A percentile compares a stretch with the other conserved stretches of the same genome.
These are phyloP conservation scores for Sporormia fimetaria DNA, from an alignment of 495 filamentous ascomycete species.

Conservation along the genomic window DNA sequence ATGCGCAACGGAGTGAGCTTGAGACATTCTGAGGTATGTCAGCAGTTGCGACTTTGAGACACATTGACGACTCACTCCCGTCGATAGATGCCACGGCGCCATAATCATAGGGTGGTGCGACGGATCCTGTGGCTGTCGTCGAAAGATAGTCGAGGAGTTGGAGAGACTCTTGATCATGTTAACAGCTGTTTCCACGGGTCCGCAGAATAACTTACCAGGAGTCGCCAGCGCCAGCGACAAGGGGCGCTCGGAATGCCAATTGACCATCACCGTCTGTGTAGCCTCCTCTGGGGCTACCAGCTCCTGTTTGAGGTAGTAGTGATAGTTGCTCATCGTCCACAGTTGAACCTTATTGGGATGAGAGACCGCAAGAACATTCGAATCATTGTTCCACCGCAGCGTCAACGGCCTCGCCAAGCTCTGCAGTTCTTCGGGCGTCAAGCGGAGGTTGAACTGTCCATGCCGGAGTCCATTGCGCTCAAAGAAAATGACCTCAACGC, in stretches of 20 bases:
- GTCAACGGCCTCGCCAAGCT: slow-evolving; percentile 46
- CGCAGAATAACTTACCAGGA: slow-evolving; percentile 1
- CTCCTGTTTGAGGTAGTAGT: slow-evolving; percentile 98
- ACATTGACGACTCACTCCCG: slow-evolving; percentile 45
- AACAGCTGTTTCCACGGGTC: background rate
- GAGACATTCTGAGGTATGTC: slow-evolving; percentile 40
- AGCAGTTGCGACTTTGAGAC: slow-evolving; percentile 5
- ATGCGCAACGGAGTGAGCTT: slow-evolving; percentile 77
- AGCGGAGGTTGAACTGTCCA: slow-evolving; percentile 72
- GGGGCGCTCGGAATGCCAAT: slow-evolving; percentile 79
- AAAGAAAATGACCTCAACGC: slow-evolving; percentile 84
- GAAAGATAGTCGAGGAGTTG: slow-evolving; percentile 58
- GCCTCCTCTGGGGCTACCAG: slow-evolving; percentile 20
- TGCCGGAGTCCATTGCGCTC: slow-evolving; percentile 92
- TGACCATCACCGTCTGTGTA: slow-evolving; percentile 1
- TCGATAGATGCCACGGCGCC: slow-evolving; percentile 83
- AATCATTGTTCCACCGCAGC: slow-evolving; percentile 82
- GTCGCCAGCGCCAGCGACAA: slow-evolving; percentile 43
- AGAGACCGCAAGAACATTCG: slow-evolving; percentile 73
- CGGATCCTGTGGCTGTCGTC: slow-evolving; percentile 54
- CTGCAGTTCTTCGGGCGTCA: slow-evolving; percentile 47
- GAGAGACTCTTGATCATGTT: slow-evolving; percentile 34
- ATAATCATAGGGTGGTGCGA: slow-evolving; percentile 59
- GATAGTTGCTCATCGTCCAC: slow-evolving; percentile 97
- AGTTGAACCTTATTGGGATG: slow-evolving; percentile 68